Percentiles rank a stretch among this genome's conserved stretches.
These are phyloP conservation scores for Fusarium dimerum DNA, from an alignment of 2,329 filamentous ascomycete genomes.

Conservation along the genomic window DNA sequence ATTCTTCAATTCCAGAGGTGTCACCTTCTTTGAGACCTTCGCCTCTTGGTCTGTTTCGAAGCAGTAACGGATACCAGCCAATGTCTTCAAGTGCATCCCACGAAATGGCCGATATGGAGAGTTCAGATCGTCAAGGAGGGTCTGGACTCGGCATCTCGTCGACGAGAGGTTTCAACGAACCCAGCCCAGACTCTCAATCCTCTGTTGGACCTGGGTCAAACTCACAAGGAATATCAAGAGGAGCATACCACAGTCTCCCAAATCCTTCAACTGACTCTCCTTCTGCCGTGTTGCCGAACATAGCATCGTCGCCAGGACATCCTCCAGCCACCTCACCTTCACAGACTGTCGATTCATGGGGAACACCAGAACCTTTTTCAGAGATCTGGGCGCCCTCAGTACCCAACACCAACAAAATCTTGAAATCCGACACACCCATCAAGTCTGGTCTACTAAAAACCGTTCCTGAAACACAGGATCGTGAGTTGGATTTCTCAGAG, in stretches of 20 bases:
- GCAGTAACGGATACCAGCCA: constrained; percentile 20
- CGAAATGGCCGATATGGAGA: constrained; percentile 21
- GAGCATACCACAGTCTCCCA: constrained; percentile 21
- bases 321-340: constrained; percentile 6
- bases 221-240: constrained; percentile 22
- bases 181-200: not conserved
- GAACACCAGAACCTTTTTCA: constrained; percentile 18
- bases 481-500: constrained; percentile 1
- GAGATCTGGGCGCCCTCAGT: constrained; percentile 26
- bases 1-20: constrained; percentile 3
- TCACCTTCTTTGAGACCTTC: constrained; percentile 6
- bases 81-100: constrained; percentile 21
- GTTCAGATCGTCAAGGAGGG: not conserved
- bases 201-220: constrained; percentile 10
- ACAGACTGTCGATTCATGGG: constrained; percentile 2
- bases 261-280: constrained; percentile 4
- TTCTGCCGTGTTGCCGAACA: not conserved
- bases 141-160: constrained; percentile 21
- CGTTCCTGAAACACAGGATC: constrained; percentile 4
- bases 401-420: constrained; percentile 11
- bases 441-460: constrained; percentile 3
- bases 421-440: not conserved
- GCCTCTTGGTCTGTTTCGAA: constrained; percentile 23
- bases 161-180: constrained; percentile 1
- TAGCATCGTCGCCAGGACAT: constrained; percentile 2